phyloP scores from a whole-genome alignment of 352 stramenopile genomes.

The Hyaloperonospora brassicae region DNA sequence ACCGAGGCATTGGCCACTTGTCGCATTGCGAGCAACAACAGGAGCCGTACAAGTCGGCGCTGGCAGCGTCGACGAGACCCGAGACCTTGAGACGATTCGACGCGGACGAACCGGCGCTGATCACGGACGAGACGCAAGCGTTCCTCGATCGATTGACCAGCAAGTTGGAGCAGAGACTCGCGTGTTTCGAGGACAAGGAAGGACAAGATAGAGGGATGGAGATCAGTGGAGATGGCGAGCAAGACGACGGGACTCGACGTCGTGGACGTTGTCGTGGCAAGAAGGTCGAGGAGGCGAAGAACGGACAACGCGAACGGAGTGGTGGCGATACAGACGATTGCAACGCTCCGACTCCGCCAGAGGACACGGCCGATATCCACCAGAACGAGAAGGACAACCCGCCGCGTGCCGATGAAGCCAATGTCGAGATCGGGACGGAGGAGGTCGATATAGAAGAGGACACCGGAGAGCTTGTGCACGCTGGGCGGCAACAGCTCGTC shows the following conservation, averaged over 20 bases:
- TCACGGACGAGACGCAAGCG: slow-evolving; percentile 36
- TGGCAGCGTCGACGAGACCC: slow-evolving; percentile 25
- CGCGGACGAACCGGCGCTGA: slow-evolving; percentile 20
- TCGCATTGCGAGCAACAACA: slow-evolving; percentile 52
- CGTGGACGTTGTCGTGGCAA: slow-evolving; percentile 24
- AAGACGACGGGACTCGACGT: slow-evolving; percentile 17
- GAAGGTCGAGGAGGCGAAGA: slow-evolving; percentile 33
- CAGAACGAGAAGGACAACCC: slow-evolving; percentile 17
- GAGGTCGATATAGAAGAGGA: slow-evolving; percentile 21
- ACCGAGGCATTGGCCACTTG: slow-evolving; percentile 60
- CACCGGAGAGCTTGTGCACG: slow-evolving; percentile 11
- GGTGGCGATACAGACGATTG: slow-evolving; percentile 7
- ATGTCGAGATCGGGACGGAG: slow-evolving; percentile 5
- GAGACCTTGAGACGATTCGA: slow-evolving; percentile 37
- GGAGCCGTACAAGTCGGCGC: slow-evolving; percentile 18
- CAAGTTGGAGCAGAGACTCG: slow-evolving; percentile 22
- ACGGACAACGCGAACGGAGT: slow-evolving; percentile 16
- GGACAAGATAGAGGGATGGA: slow-evolving; percentile 1
- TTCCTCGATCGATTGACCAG: slow-evolving; percentile 32
- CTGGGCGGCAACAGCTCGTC: slow-evolving; percentile 11
- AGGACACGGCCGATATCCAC: slow-evolving; percentile 8
- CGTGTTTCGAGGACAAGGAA: slow-evolving; percentile 16
- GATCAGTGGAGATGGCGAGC: slow-evolving; percentile 1
- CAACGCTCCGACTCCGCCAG: slow-evolving; percentile 10
- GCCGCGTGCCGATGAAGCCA: slow-evolving; percentile 9